A percentile compares a stretch with the other conserved stretches of the same genome.
These are phyloP conservation scores for Leucaena leucocephala DNA, from an alignment of 306 rosid genomes.

Conservation along the genomic window DNA sequence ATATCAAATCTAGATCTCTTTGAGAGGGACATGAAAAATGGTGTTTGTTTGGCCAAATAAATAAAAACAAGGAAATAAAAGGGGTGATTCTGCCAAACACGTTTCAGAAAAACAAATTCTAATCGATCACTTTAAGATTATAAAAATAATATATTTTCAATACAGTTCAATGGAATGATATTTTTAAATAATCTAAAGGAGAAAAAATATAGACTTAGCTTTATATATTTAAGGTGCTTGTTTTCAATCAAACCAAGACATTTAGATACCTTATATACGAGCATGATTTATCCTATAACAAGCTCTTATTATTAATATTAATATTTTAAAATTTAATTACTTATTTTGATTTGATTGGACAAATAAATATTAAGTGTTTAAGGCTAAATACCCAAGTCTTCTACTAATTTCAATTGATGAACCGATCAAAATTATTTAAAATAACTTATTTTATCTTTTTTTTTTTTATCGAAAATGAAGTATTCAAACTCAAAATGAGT, in stretches of 20 bases:
- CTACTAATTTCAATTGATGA: not conserved
- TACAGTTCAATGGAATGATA: not conserved
- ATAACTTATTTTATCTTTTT: not conserved
- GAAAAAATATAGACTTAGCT: not conserved
- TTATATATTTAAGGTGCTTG: no score
- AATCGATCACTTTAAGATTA: not conserved
- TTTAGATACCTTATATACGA: no score
- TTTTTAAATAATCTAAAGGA: no score
- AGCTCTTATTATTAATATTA: no score
- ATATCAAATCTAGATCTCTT: not conserved
- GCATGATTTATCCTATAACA: no score
- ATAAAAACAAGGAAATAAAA: not conserved
- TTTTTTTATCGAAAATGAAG: not conserved
- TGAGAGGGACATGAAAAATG: not conserved
- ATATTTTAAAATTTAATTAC: no score
- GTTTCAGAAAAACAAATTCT: not conserved
- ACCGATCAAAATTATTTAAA: not conserved
- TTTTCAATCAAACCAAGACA: not conserved
- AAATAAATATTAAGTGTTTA: not conserved
- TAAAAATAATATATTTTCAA: not conserved
- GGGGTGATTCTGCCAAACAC: not conserved
- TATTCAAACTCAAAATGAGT: not conserved
- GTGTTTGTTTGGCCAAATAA: no score
- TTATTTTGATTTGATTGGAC: not conserved
- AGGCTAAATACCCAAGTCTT: not conserved